Evolutionary conservation across 495 filamentous ascomycete genomes (phyloP), one percentile per base, ranked within the genome.

Genomic region (Penicillium macrosclerotiorum): DNA sequence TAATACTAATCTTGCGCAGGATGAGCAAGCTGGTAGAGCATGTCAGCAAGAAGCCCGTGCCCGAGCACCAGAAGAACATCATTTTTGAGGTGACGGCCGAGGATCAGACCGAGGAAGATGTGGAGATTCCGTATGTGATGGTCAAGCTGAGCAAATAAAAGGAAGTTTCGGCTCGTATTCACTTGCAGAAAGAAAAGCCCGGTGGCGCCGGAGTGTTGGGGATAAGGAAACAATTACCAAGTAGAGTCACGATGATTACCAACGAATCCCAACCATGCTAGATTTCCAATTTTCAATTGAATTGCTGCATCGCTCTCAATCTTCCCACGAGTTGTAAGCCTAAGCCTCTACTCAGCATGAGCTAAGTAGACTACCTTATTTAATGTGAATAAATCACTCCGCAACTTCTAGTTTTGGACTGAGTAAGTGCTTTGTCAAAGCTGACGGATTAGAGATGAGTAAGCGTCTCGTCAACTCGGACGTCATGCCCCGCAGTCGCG

Each of bases 101-200:
- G 64, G 94, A 97, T 57, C 69, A 80, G 59, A 85, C 81, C 2
- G 93, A 86, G 43, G 88, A 97, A 72, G 94, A 99, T 68, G 91
- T 97, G 4, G 94, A 99, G 71, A 84, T 97, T 52, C 94, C 94
- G 6, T 96, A 96, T 65, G 89, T 97, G 59, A 95, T 92, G 86
- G 81, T 95, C 54, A 89, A 85, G 74, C 64, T 84, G 57, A 55
- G 55, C 37, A 71, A 76, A 63, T 74, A 63, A 58, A 47, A n/a
- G 8, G 7, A 38, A 13, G 19, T 3, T n/a, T 5, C 24, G 35
- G 12, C 20, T 23, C 20, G 30, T 36, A 40, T 23, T 37, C 14
- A 24, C 23, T 27, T 13, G 24, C 18, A 38, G 33, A 33, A 38
- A 13, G 8, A 22, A 34, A 37, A 14, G 33, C 27, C 12, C 3